phyloP scores from a whole-genome alignment of 2,329 filamentous ascomycete genomes.

The Colletotrichum godetiae region DNA sequence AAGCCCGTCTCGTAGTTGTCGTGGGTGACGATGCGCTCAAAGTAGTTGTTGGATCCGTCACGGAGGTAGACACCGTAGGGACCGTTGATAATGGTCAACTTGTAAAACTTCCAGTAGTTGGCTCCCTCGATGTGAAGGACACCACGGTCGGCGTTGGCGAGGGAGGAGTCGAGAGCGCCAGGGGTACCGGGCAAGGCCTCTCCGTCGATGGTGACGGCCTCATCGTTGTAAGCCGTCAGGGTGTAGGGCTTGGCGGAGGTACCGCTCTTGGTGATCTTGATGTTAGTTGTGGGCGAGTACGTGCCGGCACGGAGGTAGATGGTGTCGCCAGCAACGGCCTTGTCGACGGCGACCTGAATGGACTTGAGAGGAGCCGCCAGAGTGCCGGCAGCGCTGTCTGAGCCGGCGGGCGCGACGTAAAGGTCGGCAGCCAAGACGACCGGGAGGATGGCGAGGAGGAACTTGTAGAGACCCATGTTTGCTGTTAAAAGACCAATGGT shows the following conservation, averaged over 20 bases:
- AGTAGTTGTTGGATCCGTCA: conserved; percentile 50
- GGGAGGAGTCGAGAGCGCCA: conserved; percentile 49
- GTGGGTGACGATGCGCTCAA: conserved; percentile 48
- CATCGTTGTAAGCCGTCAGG: conserved; percentile 53
- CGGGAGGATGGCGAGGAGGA: conserved; percentile 32
- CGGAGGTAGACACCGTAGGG: conserved; percentile 51
- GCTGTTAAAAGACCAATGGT: not conserved
- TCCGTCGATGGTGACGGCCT: conserved; percentile 59
- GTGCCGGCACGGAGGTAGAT: conserved; percentile 46
- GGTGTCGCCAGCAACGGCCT: conserved; percentile 56
- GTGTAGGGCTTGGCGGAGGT: conserved; percentile 53
- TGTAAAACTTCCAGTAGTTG: conserved; percentile 49
- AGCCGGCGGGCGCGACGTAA: conserved; percentile 58
- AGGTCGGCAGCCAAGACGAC: conserved; percentile 46
- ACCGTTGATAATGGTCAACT: conserved; percentile 50
- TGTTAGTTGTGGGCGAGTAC: conserved; percentile 57
- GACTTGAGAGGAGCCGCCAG: conserved; percentile 54
- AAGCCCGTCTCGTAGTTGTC: conserved; percentile 53
- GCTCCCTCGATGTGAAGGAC: conserved; percentile 58
- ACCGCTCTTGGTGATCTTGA: conserved; percentile 58
- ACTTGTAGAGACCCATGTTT: conserved; percentile 33
- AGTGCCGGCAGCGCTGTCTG: conserved; percentile 50
- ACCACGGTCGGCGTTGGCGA: conserved; percentile 55
- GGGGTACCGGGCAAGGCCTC: conserved; percentile 54
- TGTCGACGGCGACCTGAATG: conserved; percentile 58